Evolutionary conservation across 192 early-diverging fungal species (phyloP).

Genomic region (Backusella parvicylindrica): DNA sequence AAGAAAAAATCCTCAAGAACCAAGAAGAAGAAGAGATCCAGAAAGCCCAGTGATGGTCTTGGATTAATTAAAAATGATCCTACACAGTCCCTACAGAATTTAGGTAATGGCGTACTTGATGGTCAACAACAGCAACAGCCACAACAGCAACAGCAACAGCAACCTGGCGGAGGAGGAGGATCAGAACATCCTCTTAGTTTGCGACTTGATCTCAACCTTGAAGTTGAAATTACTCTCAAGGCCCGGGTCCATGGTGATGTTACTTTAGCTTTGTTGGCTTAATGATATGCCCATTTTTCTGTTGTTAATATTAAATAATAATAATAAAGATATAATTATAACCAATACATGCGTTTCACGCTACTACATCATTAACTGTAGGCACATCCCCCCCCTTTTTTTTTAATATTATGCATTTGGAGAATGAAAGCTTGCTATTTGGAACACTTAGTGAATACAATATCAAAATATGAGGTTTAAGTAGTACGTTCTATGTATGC

Average conservation of each 20-base stretch:
- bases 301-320: background rate
- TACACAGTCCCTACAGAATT: background rate
- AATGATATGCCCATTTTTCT: background rate
- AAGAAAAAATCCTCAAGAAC: constrained; percentile 1
- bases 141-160: background rate
- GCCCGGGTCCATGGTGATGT: constrained; percentile 24
- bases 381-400: too few relatives aligned
- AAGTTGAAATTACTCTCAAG: constrained; percentile 22
- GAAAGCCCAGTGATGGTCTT: background rate
- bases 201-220: constrained; percentile 23
- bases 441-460: too few relatives aligned
- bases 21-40: constrained; percentile 7
- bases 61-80: constrained; percentile 4
- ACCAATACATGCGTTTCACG: background rate
- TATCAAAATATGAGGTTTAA: too few relatives aligned
- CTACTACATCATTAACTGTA: too few relatives aligned
- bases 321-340: background rate
- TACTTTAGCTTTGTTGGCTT: constrained; percentile 19
- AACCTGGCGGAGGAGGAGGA: background rate
- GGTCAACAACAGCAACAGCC: background rate
- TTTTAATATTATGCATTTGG: too few relatives aligned
- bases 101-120: background rate
- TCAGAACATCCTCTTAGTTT: constrained; percentile 14
- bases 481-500: too few relatives aligned
- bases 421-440: too few relatives aligned